phyloP scores from a whole-genome alignment of 2,329 filamentous ascomycete genomes.

The Neopestalotiopsis rosae region DNA sequence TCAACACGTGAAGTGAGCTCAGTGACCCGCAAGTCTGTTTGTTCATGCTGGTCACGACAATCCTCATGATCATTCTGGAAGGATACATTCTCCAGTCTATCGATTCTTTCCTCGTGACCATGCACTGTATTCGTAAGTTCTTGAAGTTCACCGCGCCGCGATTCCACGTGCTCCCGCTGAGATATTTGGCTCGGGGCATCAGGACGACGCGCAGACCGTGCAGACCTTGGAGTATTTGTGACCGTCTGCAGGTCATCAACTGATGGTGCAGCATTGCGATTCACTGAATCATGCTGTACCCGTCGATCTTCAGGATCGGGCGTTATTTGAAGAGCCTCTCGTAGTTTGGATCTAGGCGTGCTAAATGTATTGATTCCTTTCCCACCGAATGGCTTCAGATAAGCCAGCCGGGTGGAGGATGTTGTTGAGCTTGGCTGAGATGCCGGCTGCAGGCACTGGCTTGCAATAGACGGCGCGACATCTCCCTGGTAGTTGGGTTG shows the following conservation, averaged over 20 bases:
- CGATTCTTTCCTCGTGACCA: conserved; percentile 68
- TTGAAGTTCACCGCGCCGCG: conserved; percentile 45
- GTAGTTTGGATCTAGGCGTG: conserved; percentile 40
- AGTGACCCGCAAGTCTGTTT: conserved; percentile 68
- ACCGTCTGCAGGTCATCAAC: conserved; percentile 35
- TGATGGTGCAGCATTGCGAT: conserved; percentile 27
- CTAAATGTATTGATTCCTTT: conserved; percentile 60
- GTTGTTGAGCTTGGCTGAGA: conserved; percentile 60
- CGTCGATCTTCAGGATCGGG: conserved; percentile 29
- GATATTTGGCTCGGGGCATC: conserved; percentile 27
- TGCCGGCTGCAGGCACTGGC: conserved; percentile 54
- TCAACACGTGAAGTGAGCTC: conserved; percentile 71
- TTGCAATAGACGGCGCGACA: conserved; percentile 51
- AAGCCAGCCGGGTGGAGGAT: conserved; percentile 55
- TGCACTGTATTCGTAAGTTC: conserved; percentile 59
- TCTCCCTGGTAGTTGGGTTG: conserved; percentile 36
- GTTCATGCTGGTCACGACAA: conserved; percentile 70
- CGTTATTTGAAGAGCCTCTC: conserved; percentile 37
- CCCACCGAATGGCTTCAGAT: conserved; percentile 60
- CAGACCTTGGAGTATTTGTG: conserved; percentile 38
- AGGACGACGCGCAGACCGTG: conserved; percentile 30
- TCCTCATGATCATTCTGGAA: conserved; percentile 73
- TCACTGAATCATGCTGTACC: conserved; percentile 25
- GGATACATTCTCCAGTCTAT: conserved; percentile 71
- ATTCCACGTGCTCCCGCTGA: conserved; percentile 24